Evolutionary conservation across 1,139 yeast species (phyloP), one percentile per base, ranked within the genome.

Genomic region (Saccharomyces hybrid): DNA sequence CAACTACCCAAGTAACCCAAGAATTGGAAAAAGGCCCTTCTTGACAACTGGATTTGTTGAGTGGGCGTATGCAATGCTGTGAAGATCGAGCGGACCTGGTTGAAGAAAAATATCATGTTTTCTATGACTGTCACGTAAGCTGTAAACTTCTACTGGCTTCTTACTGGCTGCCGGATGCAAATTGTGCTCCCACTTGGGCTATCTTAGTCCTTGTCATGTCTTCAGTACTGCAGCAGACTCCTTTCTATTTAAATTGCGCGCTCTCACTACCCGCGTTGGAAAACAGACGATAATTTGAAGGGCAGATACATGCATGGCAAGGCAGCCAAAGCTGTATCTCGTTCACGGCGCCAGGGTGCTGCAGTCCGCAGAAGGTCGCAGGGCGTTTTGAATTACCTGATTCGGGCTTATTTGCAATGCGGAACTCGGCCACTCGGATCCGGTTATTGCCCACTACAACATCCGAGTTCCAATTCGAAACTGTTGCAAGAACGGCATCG

Each of bases 1-100:
- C 72, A 69, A 38, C 70, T 63, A n/a, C 67, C 69, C 42, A 69
- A 54, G 52, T 66, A 69, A 13, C 72, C 73, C 47, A 69, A 57
- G 14, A 69, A 56, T 47, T 66, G 67, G 60, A 69, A 66, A 52
- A 69, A 69, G 3, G 73, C 72, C 32, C 63, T 60, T 28, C 71
- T 60, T 3, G 72, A 68, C 20, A 69, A 58, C 34, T 57, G 50
- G 11, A 67, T 64, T 54, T 68, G 70, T 52, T 67, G 68, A 38
- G 54, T 50, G 11, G 65, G 61, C 20, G 67, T 56, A 53, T 68
- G 66, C 13, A 68, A 67, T 47, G 63, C 61, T 20, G 63, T 61
- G 51, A 68, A 68, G 2, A 66, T 65, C 42, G 61, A 62, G 48
- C 69, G 57, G 20, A 66, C 62, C 53, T 68, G 71, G 38, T 60